phyloP scores from a whole-genome alignment of 306 rosid genomes.

The Benincasa hispida region DNA sequence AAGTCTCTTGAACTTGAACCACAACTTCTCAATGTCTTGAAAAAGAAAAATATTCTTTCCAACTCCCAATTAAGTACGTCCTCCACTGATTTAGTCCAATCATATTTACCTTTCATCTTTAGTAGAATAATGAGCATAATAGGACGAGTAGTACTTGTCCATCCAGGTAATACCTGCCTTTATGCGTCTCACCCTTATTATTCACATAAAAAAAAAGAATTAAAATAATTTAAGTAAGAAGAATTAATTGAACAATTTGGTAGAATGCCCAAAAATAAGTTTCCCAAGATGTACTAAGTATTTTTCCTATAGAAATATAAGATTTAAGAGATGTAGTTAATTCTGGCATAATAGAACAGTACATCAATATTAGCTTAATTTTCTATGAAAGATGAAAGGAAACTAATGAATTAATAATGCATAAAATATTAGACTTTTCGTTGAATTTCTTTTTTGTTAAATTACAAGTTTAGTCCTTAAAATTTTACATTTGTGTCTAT shows the following conservation, averaged over 20 bases:
- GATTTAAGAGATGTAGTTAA: slow-evolving; percentile 39
- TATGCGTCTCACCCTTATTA: too few species aligned
- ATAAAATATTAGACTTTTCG: background rate
- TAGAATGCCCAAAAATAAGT: too few species aligned
- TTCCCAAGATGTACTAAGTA: too few species aligned
- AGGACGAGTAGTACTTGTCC: too few species aligned
- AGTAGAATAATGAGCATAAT: slow-evolving; percentile 42
- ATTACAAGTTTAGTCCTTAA: too few species aligned
- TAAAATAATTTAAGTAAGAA: too few species aligned
- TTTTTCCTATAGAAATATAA: slow-evolving; percentile 32
- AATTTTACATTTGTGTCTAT: too few species aligned
- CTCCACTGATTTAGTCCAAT: slow-evolving; percentile 23
- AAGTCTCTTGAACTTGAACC: background rate
- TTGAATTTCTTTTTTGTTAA: background rate
- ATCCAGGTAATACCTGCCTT: too few species aligned
- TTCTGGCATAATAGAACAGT: slow-evolving; percentile 22
- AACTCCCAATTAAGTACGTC: background rate
- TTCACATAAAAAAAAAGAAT: too few species aligned
- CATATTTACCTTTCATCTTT: slow-evolving; percentile 26
- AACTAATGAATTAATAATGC: background rate
- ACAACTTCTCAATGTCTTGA: background rate
- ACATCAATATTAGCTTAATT: background rate
- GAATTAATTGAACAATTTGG: too few species aligned
- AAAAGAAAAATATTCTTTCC: background rate
- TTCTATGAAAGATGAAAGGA: background rate